Evolutionary conservation across 176 grass and related monocot genomes (phyloP).

Genomic region (Zizania latifolia): DNA sequence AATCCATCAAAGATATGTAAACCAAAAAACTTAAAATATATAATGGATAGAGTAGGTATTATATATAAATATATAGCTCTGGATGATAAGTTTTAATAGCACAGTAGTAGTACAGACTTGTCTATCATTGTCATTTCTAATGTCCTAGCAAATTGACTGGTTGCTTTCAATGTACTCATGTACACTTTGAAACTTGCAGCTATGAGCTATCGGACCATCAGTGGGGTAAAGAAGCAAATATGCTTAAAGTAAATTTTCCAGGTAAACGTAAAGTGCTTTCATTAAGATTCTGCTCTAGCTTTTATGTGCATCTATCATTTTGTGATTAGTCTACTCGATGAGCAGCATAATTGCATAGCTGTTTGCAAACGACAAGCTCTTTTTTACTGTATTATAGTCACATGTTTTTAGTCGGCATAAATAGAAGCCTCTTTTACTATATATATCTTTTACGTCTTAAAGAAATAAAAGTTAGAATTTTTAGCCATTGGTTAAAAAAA

Average conservation of each 20-base stretch:
- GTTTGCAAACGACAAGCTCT: conserved; percentile 37
- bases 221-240: conserved; percentile 46
- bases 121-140: conserved; percentile 21
- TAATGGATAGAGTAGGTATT: no score
- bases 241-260: background rate
- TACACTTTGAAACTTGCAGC: conserved; percentile 37
- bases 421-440: no score
- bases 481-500: no score
- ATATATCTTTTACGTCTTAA: no score
- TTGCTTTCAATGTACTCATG: conserved; percentile 36
- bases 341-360: conserved; percentile 16
- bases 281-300: conserved; percentile 13
- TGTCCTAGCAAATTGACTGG: conserved; percentile 17
- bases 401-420: background rate
- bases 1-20: no score
- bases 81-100: conserved; percentile 6
- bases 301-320: conserved; percentile 18
- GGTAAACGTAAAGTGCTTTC: conserved; percentile 39
- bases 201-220: background rate
- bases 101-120: conserved; percentile 2
- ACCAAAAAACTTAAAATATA: no score
- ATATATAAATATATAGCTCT: background rate
- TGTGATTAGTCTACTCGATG: conserved; percentile 27
- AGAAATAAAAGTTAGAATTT: no score
- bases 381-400: no score